Percentiles rank a stretch among this genome's conserved stretches.
Evolutionary conservation across 768 basidiomycete genomes (phyloP).

Genomic region (Amanita brunnescens): DNA sequence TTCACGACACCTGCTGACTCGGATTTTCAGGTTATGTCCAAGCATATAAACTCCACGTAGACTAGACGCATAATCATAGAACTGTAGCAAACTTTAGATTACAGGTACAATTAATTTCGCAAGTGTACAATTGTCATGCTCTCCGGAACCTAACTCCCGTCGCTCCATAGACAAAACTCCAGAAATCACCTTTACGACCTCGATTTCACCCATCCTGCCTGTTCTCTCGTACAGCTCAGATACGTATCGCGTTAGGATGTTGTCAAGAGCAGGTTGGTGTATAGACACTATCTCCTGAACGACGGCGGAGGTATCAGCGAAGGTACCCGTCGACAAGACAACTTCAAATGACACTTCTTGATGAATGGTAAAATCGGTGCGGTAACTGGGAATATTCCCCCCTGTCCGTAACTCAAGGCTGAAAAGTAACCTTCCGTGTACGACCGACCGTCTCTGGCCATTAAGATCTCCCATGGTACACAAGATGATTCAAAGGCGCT

Average conservation of each 20-base stretch:
- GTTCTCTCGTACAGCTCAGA: conserved; percentile 22
- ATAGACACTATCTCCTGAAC: conserved; percentile 23
- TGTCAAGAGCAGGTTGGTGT: conserved; percentile 27
- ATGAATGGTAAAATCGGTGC: not conserved
- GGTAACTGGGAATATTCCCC: not conserved
- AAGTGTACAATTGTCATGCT: not conserved
- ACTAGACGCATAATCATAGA: conserved; percentile 2
- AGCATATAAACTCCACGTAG: conserved; percentile 15
- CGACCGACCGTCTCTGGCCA: conserved; percentile 20
- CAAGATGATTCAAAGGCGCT: conserved; percentile 28
- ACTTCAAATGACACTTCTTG: conserved; percentile 29
- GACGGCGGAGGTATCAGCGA: conserved; percentile 21
- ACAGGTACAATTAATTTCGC: not conserved
- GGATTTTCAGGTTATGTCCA: conserved; percentile 19
- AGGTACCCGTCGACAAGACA: conserved; percentile 30
- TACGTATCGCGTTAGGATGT: conserved; percentile 19
- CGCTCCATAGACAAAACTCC: conserved; percentile 6
- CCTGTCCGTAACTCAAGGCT: not conserved
- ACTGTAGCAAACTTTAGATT: not conserved
- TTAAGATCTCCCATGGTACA: conserved; percentile 34
- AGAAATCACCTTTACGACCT: too few species aligned
- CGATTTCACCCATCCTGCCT: too few species aligned
- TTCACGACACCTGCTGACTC: not conserved
- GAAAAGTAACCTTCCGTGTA: not conserved
- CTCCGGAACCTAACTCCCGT: conserved; percentile 21